Conservation (phyloP, 257 asterid genomes). For the Scutellaria galericulata region DNA sequence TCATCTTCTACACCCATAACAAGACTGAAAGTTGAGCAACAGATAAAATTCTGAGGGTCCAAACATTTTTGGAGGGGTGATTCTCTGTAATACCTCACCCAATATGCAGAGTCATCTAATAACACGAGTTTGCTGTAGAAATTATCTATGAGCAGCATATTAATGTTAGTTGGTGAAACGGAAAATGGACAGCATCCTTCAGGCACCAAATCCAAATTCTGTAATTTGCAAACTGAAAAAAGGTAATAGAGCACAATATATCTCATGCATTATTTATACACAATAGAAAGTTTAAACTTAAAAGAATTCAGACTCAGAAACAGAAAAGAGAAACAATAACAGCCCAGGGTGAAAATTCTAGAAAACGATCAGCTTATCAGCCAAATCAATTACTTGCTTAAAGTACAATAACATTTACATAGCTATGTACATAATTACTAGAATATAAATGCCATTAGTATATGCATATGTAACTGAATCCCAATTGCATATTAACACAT, state of each 20-base stretch:
- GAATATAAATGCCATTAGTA: slow-evolving; percentile 13
- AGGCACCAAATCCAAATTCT: slow-evolving; percentile 12
- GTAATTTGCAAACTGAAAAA: slow-evolving; percentile 17
- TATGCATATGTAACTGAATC: neutral
- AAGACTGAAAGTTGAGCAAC: slow-evolving; percentile 16
- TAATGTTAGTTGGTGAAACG: slow-evolving; percentile 4
- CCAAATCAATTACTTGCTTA: slow-evolving; percentile 4
- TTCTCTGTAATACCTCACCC: slow-evolving; percentile 5
- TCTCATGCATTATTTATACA: slow-evolving; percentile 9
- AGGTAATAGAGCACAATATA: slow-evolving; percentile 7
- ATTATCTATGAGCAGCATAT: slow-evolving; percentile 16
- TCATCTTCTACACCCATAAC: slow-evolving; percentile 30
- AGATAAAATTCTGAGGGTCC: slow-evolving; percentile 15
- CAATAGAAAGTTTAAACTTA: neutral
- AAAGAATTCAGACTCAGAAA: neutral
- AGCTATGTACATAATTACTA: neutral
- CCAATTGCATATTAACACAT: neutral
- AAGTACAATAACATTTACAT: neutral
- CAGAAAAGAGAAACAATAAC: slow-evolving; percentile 22
- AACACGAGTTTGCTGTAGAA: slow-evolving; percentile 4
- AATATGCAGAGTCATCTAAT: slow-evolving; percentile 10
- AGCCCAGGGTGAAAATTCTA: slow-evolving; percentile 12
- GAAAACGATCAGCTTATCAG: slow-evolving; percentile 24
- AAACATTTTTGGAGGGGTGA: slow-evolving; percentile 12
- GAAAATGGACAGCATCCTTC: slow-evolving; percentile 23